These are phyloP conservation scores for Candida ficus DNA, from an alignment of 805 yeast genomes.

Conservation along the genomic window DNA sequence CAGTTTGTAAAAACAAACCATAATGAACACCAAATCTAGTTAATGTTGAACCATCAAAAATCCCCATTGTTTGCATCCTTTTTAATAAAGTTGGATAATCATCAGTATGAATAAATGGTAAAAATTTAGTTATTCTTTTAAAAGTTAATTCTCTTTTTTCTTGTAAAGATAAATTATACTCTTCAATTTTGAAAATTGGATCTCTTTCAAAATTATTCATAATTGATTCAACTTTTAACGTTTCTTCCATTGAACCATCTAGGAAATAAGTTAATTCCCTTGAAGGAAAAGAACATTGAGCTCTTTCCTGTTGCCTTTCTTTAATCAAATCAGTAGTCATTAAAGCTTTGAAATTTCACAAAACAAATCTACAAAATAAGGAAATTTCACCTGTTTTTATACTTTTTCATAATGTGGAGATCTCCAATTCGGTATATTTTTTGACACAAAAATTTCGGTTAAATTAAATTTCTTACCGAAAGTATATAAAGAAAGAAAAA, in stretches of 20 bases:
- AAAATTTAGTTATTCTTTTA: conserved; percentile 37
- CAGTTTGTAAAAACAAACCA: conserved; percentile 74
- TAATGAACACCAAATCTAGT: conserved; percentile 85
- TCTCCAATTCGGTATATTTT: not conserved
- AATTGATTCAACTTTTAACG: conserved; percentile 39
- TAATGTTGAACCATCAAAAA: conserved; percentile 71
- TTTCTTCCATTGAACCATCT: conserved; percentile 42
- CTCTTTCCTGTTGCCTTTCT: conserved; percentile 35
- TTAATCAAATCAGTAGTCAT: conserved; percentile 10
- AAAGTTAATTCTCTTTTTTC: conserved; percentile 58
- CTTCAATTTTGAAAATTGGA: conserved; percentile 49
- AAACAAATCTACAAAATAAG: too few species aligned
- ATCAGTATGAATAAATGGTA: conserved; percentile 47
- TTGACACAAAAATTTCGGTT: conserved; percentile 1
- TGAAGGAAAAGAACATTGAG: conserved; percentile 34
- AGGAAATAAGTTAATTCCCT: conserved; percentile 47
- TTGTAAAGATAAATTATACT: conserved; percentile 47
- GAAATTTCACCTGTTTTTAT: not conserved
- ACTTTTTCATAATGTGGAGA: not conserved
- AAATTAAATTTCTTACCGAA: not conserved
- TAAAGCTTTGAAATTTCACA: too few species aligned
- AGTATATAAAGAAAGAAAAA: not conserved
- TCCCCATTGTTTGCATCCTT: conserved; percentile 50
- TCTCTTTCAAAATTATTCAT: conserved; percentile 61
- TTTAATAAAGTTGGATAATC: conserved; percentile 40